Evolutionary conservation across 225 moss, liverwort and hornwort species (phyloP).

Genomic region (Polytrichum commune): DNA sequence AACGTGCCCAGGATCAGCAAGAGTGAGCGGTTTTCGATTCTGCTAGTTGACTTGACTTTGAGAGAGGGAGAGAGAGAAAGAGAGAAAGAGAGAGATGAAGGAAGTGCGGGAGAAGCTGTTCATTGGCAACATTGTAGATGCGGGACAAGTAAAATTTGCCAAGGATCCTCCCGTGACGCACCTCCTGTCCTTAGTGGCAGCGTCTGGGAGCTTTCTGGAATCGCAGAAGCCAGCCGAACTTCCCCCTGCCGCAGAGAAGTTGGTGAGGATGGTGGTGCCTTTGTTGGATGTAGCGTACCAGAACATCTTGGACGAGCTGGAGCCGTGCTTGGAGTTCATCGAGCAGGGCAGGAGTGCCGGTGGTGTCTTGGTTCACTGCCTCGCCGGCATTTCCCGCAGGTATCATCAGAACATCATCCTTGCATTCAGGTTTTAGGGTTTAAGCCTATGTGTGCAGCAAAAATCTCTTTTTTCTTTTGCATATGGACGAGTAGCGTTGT

Average conservation of each 20-base stretch:
- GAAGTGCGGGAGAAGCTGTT: constrained; percentile 43
- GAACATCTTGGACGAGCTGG: constrained; percentile 77
- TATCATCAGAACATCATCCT: constrained; percentile 3
- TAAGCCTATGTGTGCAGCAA: constrained; percentile 1
- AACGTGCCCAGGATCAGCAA: no score
- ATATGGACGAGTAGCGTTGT: not conserved
- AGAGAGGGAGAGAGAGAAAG: not conserved
- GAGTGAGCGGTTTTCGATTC: no score
- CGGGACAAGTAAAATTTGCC: constrained; percentile 23
- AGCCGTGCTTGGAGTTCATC: constrained; percentile 73
- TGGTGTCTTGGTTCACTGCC: constrained; percentile 80
- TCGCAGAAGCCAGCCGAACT: constrained; percentile 7
- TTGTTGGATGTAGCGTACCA: constrained; percentile 75
- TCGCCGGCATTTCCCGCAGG: constrained; percentile 95
- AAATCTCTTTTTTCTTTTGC: not conserved
- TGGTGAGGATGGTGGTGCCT: constrained; percentile 53
- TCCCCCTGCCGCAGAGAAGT: constrained; percentile 5
- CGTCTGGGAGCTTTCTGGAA: constrained; percentile 11
- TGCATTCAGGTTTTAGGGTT: constrained; percentile 14
- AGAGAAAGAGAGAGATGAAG: constrained; percentile 33
- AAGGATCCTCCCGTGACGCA: constrained; percentile 42
- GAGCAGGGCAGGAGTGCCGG: constrained; percentile 62
- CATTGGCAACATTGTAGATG: constrained; percentile 47
- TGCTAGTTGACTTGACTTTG: no score
- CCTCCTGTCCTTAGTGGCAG: constrained; percentile 37